Base-by-base conservation (phyloP, 2,329 filamentous ascomycete genomes). In the Talaromyces verruculosus region DNA sequence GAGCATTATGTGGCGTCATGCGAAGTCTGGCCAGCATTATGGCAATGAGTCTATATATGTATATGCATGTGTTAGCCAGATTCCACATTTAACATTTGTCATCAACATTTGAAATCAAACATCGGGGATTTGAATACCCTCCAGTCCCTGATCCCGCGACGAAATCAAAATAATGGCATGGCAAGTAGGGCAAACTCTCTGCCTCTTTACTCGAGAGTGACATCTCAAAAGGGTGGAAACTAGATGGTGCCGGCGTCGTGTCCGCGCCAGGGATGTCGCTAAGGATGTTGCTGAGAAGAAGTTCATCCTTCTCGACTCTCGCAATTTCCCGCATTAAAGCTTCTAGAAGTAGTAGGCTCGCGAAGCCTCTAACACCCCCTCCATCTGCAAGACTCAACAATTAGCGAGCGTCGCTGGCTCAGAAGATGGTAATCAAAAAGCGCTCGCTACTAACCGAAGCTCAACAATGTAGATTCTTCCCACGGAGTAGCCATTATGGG, bases 1-100 rank as follows among this genome's bases (percentile, higher is more conserved):
- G 73, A 28, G 74, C 76, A 51, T 77, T 72, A 2, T 77, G 71
- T 0, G 77, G 68, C 11, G 65, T 69, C 73, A 80, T 78, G 7
- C 74, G 69, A 0, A 80, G 68, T 1, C 77, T 70, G 0, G 76
- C 77, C 0, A 80, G 39, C 39, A 43, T n/a, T n/a, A 43, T 43
- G 39, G 39, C 39, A 8, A 43, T 43, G 8, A 43, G 39, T 43
- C 39, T 43, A n/a, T 8, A 33, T 33, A 33, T n/a, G 17, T 43
- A 43, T 3, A 43, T n/a, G 39, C 17, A 43, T 43, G 17, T 43
- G 17, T 43, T 43, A 43, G 39, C 39, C 17, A 43, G 39, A 43
- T 43, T 4, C 17, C 39, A 43, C 15, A 43, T 43, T 43, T n/a
- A 8, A 43, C 17, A 43, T 43, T 5, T 17, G 39, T n/a, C 39